Conservation (phyloP, 176 grass and related monocot genomes). For the Bromus sterilis region DNA sequence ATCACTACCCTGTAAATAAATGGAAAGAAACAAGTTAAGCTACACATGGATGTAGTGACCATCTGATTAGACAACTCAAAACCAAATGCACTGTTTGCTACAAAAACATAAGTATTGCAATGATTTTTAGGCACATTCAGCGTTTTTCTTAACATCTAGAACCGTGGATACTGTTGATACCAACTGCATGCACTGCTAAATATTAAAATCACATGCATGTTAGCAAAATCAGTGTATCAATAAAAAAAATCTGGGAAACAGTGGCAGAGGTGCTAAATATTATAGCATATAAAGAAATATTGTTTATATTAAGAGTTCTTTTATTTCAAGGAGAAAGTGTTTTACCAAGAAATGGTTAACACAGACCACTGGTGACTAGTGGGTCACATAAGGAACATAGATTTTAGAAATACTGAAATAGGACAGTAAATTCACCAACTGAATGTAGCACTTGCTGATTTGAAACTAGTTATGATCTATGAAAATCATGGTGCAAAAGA, state of each 20-base stretch:
- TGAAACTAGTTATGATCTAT: background rate
- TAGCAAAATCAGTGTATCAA: background rate
- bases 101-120: background rate
- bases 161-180: background rate
- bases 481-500: constrained; percentile 5
- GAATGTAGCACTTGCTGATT: background rate
- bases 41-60: background rate
- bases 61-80: constrained; percentile 8
- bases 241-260: background rate
- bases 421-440: background rate
- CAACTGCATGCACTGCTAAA: background rate
- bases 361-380: background rate
- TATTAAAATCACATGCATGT: background rate
- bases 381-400: background rate
- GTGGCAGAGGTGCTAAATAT: background rate
- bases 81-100: background rate
- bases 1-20: constrained; percentile 72
- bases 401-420: background rate
- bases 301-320: background rate
- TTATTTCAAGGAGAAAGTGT: background rate
- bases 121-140: background rate
- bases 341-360: background rate
- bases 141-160: background rate
- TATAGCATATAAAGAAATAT: background rate
- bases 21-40: constrained; percentile 3